These are phyloP conservation scores for Taphrina populina DNA, from an alignment of 1,139 yeast genomes.

Conservation along the genomic window DNA sequence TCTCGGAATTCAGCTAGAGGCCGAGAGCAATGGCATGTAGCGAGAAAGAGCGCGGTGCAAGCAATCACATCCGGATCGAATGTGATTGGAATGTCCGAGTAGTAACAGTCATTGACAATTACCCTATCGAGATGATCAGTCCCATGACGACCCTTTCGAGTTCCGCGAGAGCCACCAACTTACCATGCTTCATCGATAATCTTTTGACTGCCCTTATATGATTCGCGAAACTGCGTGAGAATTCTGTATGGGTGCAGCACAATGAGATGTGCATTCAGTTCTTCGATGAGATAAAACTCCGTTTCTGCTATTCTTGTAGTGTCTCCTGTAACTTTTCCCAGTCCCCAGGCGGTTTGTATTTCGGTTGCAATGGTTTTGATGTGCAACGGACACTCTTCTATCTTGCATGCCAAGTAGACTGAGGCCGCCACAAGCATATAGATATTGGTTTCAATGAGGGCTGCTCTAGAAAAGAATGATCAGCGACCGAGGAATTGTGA, in stretches of 20 bases:
- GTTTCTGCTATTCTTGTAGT: constrained; percentile 92
- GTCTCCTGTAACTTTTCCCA: constrained; percentile 89
- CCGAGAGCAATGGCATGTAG: constrained; percentile 5
- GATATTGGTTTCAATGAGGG: constrained; percentile 62
- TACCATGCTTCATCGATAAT: constrained; percentile 18
- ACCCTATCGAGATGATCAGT: constrained; percentile 57
- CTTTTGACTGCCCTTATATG: neutral
- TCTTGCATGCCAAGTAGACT: constrained; percentile 84
- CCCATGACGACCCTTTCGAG: neutral
- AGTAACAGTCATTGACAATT: constrained; percentile 80
- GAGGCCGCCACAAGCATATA: constrained; percentile 81
- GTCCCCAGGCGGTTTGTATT: constrained; percentile 81
- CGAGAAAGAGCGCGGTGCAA: constrained; percentile 62
- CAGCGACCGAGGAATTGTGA: constrained; percentile 40
- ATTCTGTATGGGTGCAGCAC: constrained; percentile 79
- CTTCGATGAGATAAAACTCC: constrained; percentile 89
- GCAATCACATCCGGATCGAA: constrained; percentile 93
- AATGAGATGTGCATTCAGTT: constrained; percentile 73
- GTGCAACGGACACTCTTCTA: constrained; percentile 94
- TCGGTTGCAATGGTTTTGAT: constrained; percentile 78
- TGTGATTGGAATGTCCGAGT: constrained; percentile 77
- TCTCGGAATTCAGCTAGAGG: neutral
- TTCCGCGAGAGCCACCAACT: neutral
- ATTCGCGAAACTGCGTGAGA: constrained; percentile 5
- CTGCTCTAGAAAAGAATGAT: constrained; percentile 12